Percentiles rank a stretch among this genome's conserved stretches.
Evolutionary conservation across 768 basidiomycete species (phyloP).

Genomic region (Lactarius pseudohatsudake): DNA sequence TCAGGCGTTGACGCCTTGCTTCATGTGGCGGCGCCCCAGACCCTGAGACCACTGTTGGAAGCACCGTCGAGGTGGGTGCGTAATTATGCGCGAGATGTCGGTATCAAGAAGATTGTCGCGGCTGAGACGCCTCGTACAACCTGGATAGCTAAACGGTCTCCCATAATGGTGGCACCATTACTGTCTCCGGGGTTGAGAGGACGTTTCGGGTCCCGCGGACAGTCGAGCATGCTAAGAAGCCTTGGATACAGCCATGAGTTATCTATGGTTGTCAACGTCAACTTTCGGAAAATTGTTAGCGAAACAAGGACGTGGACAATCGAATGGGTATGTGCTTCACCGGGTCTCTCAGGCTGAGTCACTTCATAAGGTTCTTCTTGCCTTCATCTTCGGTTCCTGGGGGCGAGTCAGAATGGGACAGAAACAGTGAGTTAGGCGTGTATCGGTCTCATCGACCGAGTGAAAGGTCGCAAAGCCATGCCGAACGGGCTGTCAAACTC

Average conservation of each 20-base stretch:
- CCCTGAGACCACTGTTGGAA: neutral
- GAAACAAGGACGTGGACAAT: conserved; percentile 12
- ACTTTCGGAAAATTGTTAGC: conserved; percentile 7
- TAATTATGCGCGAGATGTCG: neutral
- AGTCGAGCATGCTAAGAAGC: conserved; percentile 1
- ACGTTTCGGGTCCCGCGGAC: neutral
- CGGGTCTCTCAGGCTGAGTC: neutral
- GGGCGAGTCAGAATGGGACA: neutral
- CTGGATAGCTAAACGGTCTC: neutral
- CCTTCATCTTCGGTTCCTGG: neutral
- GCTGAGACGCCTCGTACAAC: conserved; percentile 1
- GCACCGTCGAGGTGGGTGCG: conserved; percentile 9
- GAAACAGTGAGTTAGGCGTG: neutral
- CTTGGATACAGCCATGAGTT: neutral
- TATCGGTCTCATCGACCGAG: neutral
- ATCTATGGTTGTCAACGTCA: conserved; percentile 1
- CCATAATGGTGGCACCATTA: conserved; percentile 1
- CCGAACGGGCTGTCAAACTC: neutral
- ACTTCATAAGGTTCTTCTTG: neutral
- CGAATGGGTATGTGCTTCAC: neutral
- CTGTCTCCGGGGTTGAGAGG: too few relatives aligned
- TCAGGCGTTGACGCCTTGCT: conserved; percentile 5
- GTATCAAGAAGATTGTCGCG: conserved; percentile 8
- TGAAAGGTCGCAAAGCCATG: neutral
- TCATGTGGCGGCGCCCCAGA: conserved; percentile 4